Evolutionary conservation across 2,329 filamentous ascomycete genomes (phyloP), one percentile per base, ranked within the genome.

Genomic region (Rhytidhysteron rufulum): DNA sequence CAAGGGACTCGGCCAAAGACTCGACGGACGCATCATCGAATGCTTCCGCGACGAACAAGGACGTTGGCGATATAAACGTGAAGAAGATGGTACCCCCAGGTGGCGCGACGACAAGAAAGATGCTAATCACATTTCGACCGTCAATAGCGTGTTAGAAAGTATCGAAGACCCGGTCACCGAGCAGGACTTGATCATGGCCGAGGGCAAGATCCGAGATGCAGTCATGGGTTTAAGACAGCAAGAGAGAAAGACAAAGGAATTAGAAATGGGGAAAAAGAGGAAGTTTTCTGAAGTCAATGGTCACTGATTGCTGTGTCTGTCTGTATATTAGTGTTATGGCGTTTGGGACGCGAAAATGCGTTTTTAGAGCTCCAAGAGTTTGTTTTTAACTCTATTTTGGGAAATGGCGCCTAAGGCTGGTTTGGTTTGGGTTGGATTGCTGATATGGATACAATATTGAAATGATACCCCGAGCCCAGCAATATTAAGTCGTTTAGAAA

Each of bases 31-130:
- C 37, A 86, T 98, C 44, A 85, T 97, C 40, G 93, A 98, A 68
- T 96, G 89, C 62, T 88, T 82, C 58, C 81, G 88, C 66, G 88
- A 95, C 57, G 73, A 80, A 2, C 66, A 82, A 42, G 79, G 79
- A 15, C 73, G 83, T 17, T 98, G 93, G 93, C 81, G 89, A 42
- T 87, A 88, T 63, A 75, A 74, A 53, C 56, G 63, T 11, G 71
- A 74, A 42, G 54, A 58, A 21, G 67, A 71, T 38, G 68, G 68
- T 10, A 64, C 63, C 16, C 84, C 93, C 53, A 82, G 90, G 21
- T 91, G 96, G 66, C 79, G 93, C 38, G 90, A 97, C 57, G 93
- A 98, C 66, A 98, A 98, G 69, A 73, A 75, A 20, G 85, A 95
- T 51, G 89, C 87, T 0, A 98, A 98, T 57, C 90, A 97, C 66